Evolutionary conservation across 306 rosid species (phyloP).

Genomic region (Acacia confusa): DNA sequence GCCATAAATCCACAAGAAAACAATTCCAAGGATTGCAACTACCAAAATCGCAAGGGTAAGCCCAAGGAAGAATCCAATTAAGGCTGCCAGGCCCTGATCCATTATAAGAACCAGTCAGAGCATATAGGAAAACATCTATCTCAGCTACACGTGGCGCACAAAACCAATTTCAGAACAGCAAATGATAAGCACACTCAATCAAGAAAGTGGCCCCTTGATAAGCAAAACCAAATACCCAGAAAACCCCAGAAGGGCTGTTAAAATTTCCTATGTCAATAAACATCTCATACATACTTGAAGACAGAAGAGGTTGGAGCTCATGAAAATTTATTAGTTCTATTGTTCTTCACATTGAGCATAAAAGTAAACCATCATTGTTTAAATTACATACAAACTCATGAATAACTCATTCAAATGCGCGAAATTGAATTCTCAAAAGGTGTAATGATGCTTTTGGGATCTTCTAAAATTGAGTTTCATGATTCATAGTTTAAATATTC

Average conservation of each 20-base stretch:
- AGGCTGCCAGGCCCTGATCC: constrained; percentile 66
- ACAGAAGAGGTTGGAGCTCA: neutral
- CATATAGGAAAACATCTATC: constrained; percentile 3
- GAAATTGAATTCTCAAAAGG: neutral
- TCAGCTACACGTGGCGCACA: neutral
- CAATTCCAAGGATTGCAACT: constrained; percentile 67
- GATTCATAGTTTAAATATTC: neutral
- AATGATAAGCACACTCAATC: neutral
- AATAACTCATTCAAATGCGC: neutral
- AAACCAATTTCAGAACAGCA: constrained; percentile 26
- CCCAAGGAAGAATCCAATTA: constrained; percentile 70
- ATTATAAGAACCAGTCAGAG: constrained; percentile 29
- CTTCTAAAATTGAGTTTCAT: neutral
- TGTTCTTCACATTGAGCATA: neutral
- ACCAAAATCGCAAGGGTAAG: constrained; percentile 68
- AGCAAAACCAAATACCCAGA: neutral
- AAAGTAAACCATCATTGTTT: neutral
- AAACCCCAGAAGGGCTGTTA: neutral
- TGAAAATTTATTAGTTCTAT: neutral
- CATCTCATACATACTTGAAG: neutral
- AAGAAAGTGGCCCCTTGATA: neutral
- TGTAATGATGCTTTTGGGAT: neutral
- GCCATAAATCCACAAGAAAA: constrained; percentile 88
- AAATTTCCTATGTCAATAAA: neutral
- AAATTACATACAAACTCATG: neutral